A percentile compares a stretch with the other conserved stretches of the same genome.
Conservation (phyloP, 2,329 filamentous ascomycete species). For the Trichophyton rubrum region DNA sequence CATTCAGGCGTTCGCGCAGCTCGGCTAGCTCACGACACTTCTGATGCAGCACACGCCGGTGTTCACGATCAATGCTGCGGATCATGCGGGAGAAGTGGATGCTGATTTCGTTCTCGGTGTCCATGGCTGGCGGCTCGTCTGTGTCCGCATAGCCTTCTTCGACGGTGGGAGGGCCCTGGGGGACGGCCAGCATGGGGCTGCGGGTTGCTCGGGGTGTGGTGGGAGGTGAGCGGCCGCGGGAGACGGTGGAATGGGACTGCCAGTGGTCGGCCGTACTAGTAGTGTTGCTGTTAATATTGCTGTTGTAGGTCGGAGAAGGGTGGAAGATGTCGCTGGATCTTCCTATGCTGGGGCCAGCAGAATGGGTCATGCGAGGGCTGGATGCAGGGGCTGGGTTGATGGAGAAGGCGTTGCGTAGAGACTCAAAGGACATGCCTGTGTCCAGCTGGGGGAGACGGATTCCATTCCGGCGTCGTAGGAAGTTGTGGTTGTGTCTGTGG, state of each 20-base stretch:
- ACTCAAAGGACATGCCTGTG: slow-evolving; percentile 5
- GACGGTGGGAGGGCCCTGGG: slow-evolving; percentile 10
- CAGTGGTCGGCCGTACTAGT: background rate
- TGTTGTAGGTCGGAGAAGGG: background rate
- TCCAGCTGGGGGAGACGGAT: slow-evolving; percentile 16
- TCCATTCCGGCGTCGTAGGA: slow-evolving; percentile 14
- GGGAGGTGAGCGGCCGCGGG: background rate
- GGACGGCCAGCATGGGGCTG: slow-evolving; percentile 5
- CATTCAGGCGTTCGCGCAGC: slow-evolving; percentile 19
- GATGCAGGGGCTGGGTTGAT: background rate
- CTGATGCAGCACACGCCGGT: slow-evolving; percentile 19
- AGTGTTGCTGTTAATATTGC: background rate
- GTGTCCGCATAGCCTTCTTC: slow-evolving; percentile 14
- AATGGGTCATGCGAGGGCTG: slow-evolving; percentile 6
- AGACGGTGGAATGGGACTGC: background rate
- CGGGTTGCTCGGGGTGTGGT: background rate
- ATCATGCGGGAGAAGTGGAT: slow-evolving; percentile 22
- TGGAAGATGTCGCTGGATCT: background rate
- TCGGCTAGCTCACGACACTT: slow-evolving; percentile 21
- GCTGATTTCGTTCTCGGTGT: slow-evolving; percentile 20
- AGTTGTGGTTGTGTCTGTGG: slow-evolving; percentile 5
- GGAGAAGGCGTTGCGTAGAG: background rate
- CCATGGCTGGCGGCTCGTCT: slow-evolving; percentile 18
- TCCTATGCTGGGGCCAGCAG: slow-evolving; percentile 12
- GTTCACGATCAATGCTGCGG: slow-evolving; percentile 21